phyloP scores from a whole-genome alignment of 2,329 filamentous ascomycete genomes.

The Fusarium sterilihyphosum region DNA sequence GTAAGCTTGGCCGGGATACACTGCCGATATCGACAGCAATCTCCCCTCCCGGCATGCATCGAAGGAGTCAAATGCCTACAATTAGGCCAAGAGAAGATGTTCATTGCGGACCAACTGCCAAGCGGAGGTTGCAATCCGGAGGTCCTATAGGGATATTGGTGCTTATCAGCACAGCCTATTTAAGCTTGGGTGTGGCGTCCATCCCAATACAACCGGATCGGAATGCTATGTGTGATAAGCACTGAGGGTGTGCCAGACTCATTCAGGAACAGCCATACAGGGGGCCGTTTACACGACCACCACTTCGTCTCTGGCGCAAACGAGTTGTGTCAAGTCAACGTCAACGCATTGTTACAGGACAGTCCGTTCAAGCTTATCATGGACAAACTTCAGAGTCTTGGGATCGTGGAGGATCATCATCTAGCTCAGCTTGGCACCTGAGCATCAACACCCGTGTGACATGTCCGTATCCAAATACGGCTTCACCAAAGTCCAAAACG shows the following conservation, averaged over 20 bases:
- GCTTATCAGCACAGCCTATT: slow-evolving; percentile 42
- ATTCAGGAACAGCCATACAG: slow-evolving; percentile 24
- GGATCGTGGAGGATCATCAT: slow-evolving; percentile 3
- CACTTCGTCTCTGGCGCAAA: slow-evolving; percentile 6
- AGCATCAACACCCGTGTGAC: neutral
- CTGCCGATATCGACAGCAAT: neutral
- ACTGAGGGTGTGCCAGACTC: slow-evolving; percentile 16
- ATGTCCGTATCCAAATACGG: neutral
- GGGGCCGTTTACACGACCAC: neutral
- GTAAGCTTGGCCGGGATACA: neutral
- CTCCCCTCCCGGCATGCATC: neutral
- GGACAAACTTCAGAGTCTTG: neutral
- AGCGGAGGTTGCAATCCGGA: slow-evolving; percentile 18
- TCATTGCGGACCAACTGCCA: slow-evolving; percentile 31
- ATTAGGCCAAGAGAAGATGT: slow-evolving; percentile 29
- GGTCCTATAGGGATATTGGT: slow-evolving; percentile 33
- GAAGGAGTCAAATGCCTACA: slow-evolving; percentile 1
- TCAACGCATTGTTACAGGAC: neutral
- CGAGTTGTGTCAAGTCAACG: neutral
- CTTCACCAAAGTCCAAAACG: neutral
- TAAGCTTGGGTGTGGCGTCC: slow-evolving; percentile 35
- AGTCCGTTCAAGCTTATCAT: slow-evolving; percentile 6
- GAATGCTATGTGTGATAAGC: slow-evolving; percentile 36
- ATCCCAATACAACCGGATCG: slow-evolving; percentile 22
- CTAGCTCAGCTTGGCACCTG: slow-evolving; percentile 27